Evolutionary conservation across 768 basidiomycete species (phyloP).

Genomic region (Auriscalpium microsporum): DNA sequence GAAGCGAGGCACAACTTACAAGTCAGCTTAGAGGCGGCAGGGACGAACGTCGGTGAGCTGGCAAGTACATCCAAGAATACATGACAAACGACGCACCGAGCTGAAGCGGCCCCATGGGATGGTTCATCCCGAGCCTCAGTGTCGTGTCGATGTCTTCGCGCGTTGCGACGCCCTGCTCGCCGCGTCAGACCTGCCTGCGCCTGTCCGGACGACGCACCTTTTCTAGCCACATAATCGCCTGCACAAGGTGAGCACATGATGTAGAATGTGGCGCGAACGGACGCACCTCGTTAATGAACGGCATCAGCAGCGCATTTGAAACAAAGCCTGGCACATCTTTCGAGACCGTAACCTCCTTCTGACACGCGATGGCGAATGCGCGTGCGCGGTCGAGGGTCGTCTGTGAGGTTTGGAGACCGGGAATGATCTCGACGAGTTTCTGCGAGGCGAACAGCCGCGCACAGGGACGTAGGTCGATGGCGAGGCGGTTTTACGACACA

Average conservation of each 20-base stretch:
- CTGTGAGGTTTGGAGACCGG: constrained; percentile 81
- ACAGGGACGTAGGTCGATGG: neutral
- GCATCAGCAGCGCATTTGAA: constrained; percentile 93
- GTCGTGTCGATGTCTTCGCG: constrained; percentile 95
- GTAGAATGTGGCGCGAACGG: neutral
- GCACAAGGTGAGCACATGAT: neutral
- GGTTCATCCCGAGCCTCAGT: constrained; percentile 86
- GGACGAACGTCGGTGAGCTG: neutral
- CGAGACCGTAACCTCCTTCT: constrained; percentile 88
- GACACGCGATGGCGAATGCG: constrained; percentile 79
- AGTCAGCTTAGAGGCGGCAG: constrained; percentile 21
- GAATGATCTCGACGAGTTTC: constrained; percentile 95
- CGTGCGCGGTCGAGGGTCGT: constrained; percentile 70
- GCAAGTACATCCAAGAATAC: neutral
- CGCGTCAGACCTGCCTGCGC: neutral
- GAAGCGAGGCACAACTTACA: constrained; percentile 19
- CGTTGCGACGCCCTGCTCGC: constrained; percentile 73
- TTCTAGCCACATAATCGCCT: constrained; percentile 91
- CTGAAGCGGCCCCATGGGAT: constrained; percentile 91
- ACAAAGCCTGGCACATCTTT: constrained; percentile 93
- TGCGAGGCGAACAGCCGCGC: neutral
- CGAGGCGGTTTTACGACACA: neutral
- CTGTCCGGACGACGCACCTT: constrained; percentile 39
- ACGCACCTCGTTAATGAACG: constrained; percentile 87
- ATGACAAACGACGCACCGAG: constrained; percentile 40